A percentile compares a stretch with the other conserved stretches of the same genome.
These are phyloP conservation scores for Boletellus sp. DNA, from an alignment of 768 basidiomycete species.

Conservation along the genomic window DNA sequence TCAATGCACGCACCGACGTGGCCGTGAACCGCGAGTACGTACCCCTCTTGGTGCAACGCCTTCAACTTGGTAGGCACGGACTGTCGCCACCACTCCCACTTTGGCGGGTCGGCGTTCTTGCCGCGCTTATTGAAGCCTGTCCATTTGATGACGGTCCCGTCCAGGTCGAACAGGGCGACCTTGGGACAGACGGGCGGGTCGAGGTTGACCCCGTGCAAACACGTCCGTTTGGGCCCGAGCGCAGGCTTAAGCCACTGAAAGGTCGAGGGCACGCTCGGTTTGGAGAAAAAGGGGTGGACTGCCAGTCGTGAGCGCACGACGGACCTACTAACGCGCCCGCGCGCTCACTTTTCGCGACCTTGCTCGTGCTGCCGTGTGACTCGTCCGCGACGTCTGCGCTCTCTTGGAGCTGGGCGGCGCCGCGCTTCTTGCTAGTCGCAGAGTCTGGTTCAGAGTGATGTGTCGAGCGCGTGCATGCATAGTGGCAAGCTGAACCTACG, in stretches of 20 bases:
- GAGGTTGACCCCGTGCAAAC: constrained; percentile 34
- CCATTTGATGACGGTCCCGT: constrained; percentile 77
- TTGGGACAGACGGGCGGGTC: constrained; percentile 40
- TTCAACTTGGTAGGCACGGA: constrained; percentile 61
- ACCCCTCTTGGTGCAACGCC: constrained; percentile 60
- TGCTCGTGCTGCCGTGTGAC: constrained; percentile 8
- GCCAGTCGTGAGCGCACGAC: not conserved
- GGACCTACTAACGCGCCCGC: not conserved
- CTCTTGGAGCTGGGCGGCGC: constrained; percentile 11
- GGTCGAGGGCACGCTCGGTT: constrained; percentile 12
- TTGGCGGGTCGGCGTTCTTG: constrained; percentile 30
- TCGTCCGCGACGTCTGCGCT: constrained; percentile 10
- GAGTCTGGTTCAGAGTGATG: constrained; percentile 1
- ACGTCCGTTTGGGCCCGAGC: constrained; percentile 34
- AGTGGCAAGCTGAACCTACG: constrained; percentile 12
- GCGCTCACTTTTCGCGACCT: constrained; percentile 27
- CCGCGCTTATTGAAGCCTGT: constrained; percentile 27
- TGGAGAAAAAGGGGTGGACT: constrained; percentile 44
- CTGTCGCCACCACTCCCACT: constrained; percentile 68
- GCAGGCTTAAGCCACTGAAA: constrained; percentile 35
- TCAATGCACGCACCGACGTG: not conserved
- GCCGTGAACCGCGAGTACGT: constrained; percentile 14
- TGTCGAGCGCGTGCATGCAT: not conserved
- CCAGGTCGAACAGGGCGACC: constrained; percentile 81
- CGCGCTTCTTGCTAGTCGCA: constrained; percentile 16